These are phyloP conservation scores for Trypanosoma mega DNA, from an alignment of 208 protist genomes.

Conservation along the genomic window DNA sequence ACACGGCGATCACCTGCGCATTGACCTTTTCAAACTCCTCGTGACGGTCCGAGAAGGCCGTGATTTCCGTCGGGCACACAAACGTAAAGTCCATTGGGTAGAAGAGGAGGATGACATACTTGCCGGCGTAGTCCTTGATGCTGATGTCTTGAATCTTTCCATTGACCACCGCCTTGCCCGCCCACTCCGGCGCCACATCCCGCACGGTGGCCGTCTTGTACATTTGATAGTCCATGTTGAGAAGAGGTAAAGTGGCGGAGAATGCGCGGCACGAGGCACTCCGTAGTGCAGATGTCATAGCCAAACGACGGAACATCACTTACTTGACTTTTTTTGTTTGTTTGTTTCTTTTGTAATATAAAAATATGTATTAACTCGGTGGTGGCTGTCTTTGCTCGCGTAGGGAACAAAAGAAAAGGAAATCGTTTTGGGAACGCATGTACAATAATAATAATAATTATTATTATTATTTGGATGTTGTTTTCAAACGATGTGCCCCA, in stretches of 20 bases:
- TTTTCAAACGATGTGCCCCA: too few species aligned
- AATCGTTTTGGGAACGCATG: conserved; percentile 9
- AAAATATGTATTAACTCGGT: too few species aligned
- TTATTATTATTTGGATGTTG: too few species aligned
- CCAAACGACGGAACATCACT: conserved; percentile 69
- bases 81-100: conserved; percentile 98
- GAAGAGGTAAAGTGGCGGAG: conserved; percentile 38
- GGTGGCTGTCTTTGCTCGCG: too few species aligned
- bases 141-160: conserved; percentile 93
- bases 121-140: conserved; percentile 91
- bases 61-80: conserved; percentile 97
- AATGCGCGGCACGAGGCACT: conserved; percentile 41
- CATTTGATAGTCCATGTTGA: conserved; percentile 84
- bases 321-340: conserved; percentile 18
- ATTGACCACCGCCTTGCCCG: conserved; percentile 93
- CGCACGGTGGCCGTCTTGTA: conserved; percentile 80
- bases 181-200: conserved; percentile 88
- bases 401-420: too few species aligned
- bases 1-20: conserved; percentile 91
- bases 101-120: conserved; percentile 95
- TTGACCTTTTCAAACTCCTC: conserved; percentile 91
- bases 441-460: conserved; percentile 14
- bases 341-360: too few species aligned
- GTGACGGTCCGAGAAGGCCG: conserved; percentile 91
- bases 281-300: conserved; percentile 23